Evolutionary conservation across 345 rosid species (phyloP).

Genomic region (Eutrema japonicum): DNA sequence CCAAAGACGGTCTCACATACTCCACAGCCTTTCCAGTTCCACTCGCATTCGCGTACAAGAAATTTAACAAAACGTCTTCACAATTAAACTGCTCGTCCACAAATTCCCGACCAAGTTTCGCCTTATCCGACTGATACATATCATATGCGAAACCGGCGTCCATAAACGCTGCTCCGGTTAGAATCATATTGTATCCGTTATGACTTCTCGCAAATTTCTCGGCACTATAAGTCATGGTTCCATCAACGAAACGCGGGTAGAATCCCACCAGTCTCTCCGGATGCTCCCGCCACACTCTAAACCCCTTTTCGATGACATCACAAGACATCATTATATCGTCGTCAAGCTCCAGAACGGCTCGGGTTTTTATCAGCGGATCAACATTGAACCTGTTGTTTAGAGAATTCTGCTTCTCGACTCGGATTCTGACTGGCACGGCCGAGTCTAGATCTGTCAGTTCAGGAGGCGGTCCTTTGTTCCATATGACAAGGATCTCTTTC

Average conservation of each 20-base stretch:
- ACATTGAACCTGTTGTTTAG: slow-evolving; percentile 83
- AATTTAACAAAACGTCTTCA: slow-evolving; percentile 85
- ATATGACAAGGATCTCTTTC: slow-evolving; percentile 87
- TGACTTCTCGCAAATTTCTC: slow-evolving; percentile 79
- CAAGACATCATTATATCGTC: slow-evolving; percentile 97
- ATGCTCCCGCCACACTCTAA: slow-evolving; percentile 82
- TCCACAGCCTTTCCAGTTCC: slow-evolving; percentile 59
- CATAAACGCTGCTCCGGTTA: slow-evolving; percentile 94
- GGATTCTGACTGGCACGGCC: slow-evolving; percentile 81
- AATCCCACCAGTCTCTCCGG: slow-evolving; percentile 89
- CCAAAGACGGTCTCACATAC: slow-evolving; percentile 85
- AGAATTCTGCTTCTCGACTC: slow-evolving; percentile 74
- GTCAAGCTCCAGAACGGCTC: slow-evolving; percentile 91
- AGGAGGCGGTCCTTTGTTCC: slow-evolving; percentile 96
- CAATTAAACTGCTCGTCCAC: slow-evolving; percentile 82
- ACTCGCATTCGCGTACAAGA: slow-evolving; percentile 81
- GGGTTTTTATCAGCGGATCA: slow-evolving; percentile 70
- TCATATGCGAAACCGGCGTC: slow-evolving; percentile 65
- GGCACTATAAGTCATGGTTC: slow-evolving; percentile 65
- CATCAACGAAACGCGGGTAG: slow-evolving; percentile 73
- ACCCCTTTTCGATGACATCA: slow-evolving; percentile 80
- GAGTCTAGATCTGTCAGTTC: slow-evolving; percentile 68
- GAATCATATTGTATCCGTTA: slow-evolving; percentile 84
- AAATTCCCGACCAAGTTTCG: slow-evolving; percentile 62
- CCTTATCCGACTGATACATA: slow-evolving; percentile 67